Evolutionary conservation across 352 stramenopile species (phyloP).

Genomic region (Phytophthora ramorum): DNA sequence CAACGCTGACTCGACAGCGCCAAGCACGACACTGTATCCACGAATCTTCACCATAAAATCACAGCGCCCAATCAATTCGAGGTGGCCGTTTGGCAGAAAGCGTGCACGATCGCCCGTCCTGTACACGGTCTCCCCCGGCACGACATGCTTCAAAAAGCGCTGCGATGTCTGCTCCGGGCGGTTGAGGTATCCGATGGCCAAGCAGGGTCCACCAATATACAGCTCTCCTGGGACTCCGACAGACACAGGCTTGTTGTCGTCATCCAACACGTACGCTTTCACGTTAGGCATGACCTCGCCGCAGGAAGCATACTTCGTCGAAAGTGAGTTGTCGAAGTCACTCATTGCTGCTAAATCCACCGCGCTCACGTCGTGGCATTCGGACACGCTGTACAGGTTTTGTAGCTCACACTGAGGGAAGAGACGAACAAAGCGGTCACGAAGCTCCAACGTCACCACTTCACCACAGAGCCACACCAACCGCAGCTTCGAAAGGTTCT

Average conservation of each 20-base stretch:
- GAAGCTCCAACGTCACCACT: conserved; percentile 92
- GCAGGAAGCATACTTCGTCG: conserved; percentile 89
- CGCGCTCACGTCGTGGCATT: conserved; percentile 93
- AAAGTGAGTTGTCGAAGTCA: conserved; percentile 73
- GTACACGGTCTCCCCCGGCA: conserved; percentile 86
- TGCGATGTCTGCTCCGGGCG: conserved; percentile 77
- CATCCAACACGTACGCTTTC: conserved; percentile 79
- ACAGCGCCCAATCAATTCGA: conserved; percentile 94
- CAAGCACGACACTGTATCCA: conserved; percentile 94
- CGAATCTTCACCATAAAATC: conserved; percentile 98
- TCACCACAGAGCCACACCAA: conserved; percentile 94
- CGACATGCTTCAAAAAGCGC: conserved; percentile 77
- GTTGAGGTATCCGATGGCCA: conserved; percentile 89
- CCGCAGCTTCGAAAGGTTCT: conserved; percentile 73
- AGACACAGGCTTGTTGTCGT: conserved; percentile 65
- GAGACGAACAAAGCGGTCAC: conserved; percentile 84
- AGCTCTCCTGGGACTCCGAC: conserved; percentile 80
- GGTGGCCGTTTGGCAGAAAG: conserved; percentile 89
- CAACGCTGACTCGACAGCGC: conserved; percentile 91
- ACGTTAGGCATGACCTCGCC: conserved; percentile 89
- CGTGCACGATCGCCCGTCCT: conserved; percentile 92
- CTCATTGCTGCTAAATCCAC: conserved; percentile 81
- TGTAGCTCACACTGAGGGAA: conserved; percentile 88
- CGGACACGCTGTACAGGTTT: conserved; percentile 95
- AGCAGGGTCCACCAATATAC: conserved; percentile 87